Evolutionary conservation across 768 basidiomycete genomes (phyloP), one percentile per base, ranked within the genome.

Genomic region (Clavulina sp.): DNA sequence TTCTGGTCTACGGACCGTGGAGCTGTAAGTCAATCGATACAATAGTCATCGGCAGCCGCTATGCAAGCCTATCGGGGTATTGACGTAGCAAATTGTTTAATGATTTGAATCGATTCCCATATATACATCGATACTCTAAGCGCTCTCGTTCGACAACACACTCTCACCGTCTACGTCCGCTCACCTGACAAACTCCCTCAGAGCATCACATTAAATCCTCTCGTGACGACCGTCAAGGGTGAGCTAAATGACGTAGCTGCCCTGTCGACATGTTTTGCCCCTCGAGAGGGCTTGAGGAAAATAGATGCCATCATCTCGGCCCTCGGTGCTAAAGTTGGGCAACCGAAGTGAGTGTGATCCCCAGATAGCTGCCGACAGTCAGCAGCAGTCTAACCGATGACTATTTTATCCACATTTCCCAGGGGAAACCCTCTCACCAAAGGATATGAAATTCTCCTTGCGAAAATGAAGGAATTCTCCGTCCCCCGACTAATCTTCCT

Each of bases 151-250:
- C 24, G 48, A 29, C 18, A 16, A 49, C 26, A 49, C 24, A 30
- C 26, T 33, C 28, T 49, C 48, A 33, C 31, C 18, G 18, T 49
- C 32, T 49, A 30, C 48, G 48, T 33, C 7, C 48, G 48, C 18
- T 49, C 48, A 7, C 48, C 48, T 33, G 7, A 49, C 28, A 49
- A 49, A 30, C 48, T 49, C 28, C 48, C 48, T 16, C 26, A 49
- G 28, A 28, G 32, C 6, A 26, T 49, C 26, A 7, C 7, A 7
- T 7, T 16, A 23, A 7, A 29, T 34, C 48, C 48, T 7, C 18
- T 30, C 18, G 48, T 49, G 7, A 29, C 29, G 7, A 30, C 32
- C 24, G 48, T 49, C 26, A 9, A 13, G 13, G 43, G 43, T 9
- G 16, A 46, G 26, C 26, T 46, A 24, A 28, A 13, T 26, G 13